Evolutionary conservation across 1,139 yeast species (phyloP).

Genomic region (Nakaseomyces delphensis): DNA sequence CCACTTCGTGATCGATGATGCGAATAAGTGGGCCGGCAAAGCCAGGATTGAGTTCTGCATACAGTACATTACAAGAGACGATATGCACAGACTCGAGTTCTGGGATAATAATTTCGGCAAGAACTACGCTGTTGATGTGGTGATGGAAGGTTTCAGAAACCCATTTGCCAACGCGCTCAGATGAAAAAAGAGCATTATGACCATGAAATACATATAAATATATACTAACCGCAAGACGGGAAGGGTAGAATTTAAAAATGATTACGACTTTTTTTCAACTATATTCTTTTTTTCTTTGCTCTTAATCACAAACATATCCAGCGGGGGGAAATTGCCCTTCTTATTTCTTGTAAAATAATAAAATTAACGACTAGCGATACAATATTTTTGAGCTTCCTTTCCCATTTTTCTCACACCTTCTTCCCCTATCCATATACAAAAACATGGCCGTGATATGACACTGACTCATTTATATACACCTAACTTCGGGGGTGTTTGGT

Average conservation of each 20-base stretch:
- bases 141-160: conserved; percentile 23
- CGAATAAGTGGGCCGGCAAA: conserved; percentile 1
- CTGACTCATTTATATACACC: no score
- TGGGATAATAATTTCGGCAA: conserved; percentile 30
- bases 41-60: conserved; percentile 26
- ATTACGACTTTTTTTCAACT: background rate
- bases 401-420: no score
- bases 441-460: no score
- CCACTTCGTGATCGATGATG: conserved; percentile 27
- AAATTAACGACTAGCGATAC: no score
- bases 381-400: no score
- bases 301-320: no score
- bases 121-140: conserved; percentile 26
- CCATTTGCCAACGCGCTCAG: conserved; percentile 15
- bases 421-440: no score
- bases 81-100: conserved; percentile 18
- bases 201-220: background rate
- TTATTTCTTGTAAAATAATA: no score
- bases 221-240: conserved; percentile 1
- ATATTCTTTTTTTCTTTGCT: no score
- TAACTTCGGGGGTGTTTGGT: no score
- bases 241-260: no score
- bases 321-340: no score
- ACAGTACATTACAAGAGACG: conserved; percentile 25
- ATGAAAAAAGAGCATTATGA: background rate